A percentile compares a stretch with the other conserved stretches of the same genome.
These are phyloP conservation scores for Starmera amethionina DNA, from an alignment of 805 yeast genomes.

Conservation along the genomic window DNA sequence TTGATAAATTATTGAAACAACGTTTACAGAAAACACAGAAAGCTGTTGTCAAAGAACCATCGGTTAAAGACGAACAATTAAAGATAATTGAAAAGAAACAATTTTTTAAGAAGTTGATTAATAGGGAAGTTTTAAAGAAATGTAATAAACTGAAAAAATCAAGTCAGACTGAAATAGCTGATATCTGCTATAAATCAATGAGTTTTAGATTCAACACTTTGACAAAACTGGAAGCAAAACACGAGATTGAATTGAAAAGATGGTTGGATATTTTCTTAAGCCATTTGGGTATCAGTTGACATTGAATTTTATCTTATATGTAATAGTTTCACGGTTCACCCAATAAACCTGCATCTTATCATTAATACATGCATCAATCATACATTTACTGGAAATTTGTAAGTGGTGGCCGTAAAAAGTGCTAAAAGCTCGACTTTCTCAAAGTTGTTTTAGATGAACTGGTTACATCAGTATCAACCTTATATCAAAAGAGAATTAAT, in stretches of 20 bases:
- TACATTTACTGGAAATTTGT: too few species aligned
- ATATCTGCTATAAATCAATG: slow-evolving; percentile 15
- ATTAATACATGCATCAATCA: too few species aligned
- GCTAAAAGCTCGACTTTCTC: too few species aligned
- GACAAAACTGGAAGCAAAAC: slow-evolving; percentile 3
- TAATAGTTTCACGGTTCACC: too few species aligned
- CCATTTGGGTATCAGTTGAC: slow-evolving; percentile 5
- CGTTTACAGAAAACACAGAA: slow-evolving; percentile 1
- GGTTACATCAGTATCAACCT: too few species aligned
- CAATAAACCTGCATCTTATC: too few species aligned
- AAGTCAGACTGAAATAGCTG: slow-evolving; percentile 14
- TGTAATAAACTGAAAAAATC: slow-evolving; percentile 7
- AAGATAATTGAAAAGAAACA: slow-evolving; percentile 8
- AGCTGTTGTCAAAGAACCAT: slow-evolving; percentile 6
- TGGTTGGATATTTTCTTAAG: slow-evolving; percentile 13
- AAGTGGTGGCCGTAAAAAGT: too few species aligned
- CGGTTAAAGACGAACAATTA: slow-evolving; percentile 12
- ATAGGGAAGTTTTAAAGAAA: slow-evolving; percentile 7
- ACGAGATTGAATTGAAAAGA: slow-evolving; percentile 6
- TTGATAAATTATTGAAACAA: slow-evolving; percentile 13
- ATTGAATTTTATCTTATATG: too few species aligned
- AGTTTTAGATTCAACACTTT: slow-evolving; percentile 9
- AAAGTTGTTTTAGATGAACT: too few species aligned
- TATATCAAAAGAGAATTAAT: too few species aligned
- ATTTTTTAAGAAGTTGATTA: slow-evolving; percentile 9